Conservation (phyloP, 2,329 filamentous ascomycete species). For the Zymoseptoria tritici region DNA sequence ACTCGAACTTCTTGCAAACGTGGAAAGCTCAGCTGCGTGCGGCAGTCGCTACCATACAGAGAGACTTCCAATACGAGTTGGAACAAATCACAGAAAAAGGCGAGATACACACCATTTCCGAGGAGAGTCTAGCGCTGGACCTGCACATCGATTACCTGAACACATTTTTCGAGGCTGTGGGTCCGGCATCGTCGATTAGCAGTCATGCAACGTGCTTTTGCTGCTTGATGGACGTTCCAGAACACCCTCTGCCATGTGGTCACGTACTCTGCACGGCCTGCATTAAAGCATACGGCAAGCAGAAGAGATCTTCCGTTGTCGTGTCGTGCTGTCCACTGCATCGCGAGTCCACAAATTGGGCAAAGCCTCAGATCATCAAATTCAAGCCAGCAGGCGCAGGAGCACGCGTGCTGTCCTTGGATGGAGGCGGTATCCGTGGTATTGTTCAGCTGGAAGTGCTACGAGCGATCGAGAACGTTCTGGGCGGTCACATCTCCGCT, state of each 20-base stretch:
- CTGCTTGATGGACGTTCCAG: slow-evolving; percentile 38
- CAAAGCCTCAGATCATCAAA: slow-evolving; percentile 26
- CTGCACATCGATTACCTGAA: slow-evolving; percentile 26
- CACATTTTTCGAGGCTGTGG: slow-evolving; percentile 35
- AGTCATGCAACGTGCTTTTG: slow-evolving; percentile 39
- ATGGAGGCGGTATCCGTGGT: slow-evolving; percentile 41
- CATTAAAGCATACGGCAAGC: slow-evolving; percentile 31
- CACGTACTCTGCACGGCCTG: slow-evolving; percentile 41
- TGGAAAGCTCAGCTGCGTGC: slow-evolving; percentile 26
- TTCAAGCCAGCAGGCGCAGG: slow-evolving; percentile 24
- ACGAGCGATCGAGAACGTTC: slow-evolving; percentile 32
- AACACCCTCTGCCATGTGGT: slow-evolving; percentile 40
- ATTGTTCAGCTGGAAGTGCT: slow-evolving; percentile 42
- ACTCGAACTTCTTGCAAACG: slow-evolving; percentile 22
- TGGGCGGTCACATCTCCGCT: slow-evolving; percentile 35
- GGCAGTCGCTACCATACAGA: slow-evolving; percentile 23
- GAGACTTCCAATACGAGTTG: slow-evolving; percentile 27
- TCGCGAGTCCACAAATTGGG: slow-evolving; percentile 27
- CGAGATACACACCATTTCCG: slow-evolving; percentile 24
- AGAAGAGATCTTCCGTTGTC: slow-evolving; percentile 20
- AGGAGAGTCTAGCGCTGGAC: slow-evolving; percentile 25
- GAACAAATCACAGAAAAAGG: slow-evolving; percentile 21
- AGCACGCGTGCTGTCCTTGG: slow-evolving; percentile 23
- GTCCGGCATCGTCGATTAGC: slow-evolving; percentile 28
- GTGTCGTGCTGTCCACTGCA: slow-evolving; percentile 32